Conservation (phyloP, 2,329 filamentous ascomycete species). For the Aspergillus thermomutatus region DNA sequence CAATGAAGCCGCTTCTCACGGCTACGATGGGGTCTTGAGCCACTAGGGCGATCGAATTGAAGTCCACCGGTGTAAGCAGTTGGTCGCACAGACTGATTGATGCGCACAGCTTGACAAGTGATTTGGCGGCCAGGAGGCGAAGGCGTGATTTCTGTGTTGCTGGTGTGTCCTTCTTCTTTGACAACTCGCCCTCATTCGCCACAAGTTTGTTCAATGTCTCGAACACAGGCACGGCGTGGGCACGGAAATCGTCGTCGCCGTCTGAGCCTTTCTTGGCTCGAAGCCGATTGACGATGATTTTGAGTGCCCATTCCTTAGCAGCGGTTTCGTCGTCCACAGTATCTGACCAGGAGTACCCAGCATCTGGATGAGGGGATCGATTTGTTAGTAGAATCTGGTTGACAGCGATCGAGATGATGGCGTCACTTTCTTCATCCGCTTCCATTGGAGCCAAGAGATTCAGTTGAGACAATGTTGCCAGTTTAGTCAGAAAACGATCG, state of each 20-base stretch:
- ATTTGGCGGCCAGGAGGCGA: conserved; percentile 74
- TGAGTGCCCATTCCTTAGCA: conserved; percentile 79
- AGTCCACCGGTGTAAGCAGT: conserved; percentile 67
- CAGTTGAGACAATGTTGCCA: conserved; percentile 59
- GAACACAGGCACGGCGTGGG: conserved; percentile 65
- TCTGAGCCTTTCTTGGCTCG: conserved; percentile 59
- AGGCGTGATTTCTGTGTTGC: conserved; percentile 75
- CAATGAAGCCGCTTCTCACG: conserved; percentile 75
- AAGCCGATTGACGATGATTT: conserved; percentile 80
- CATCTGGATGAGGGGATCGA: conserved; percentile 53
- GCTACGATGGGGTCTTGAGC: conserved; percentile 72
- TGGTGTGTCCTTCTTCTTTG: conserved; percentile 71
- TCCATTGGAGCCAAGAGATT: conserved; percentile 71
- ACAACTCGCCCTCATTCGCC: conserved; percentile 72
- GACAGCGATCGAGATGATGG: conserved; percentile 74
- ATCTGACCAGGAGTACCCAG: conserved; percentile 63
- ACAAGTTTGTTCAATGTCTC: conserved; percentile 76
- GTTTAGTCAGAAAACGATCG: conserved; percentile 65
- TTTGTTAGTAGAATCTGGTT: conserved; percentile 70
- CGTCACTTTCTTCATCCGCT: conserved; percentile 68
- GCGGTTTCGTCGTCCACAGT: conserved; percentile 76
- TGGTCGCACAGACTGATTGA: conserved; percentile 70
- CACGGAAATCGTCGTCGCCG: conserved; percentile 43
- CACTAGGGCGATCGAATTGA: conserved; percentile 76
- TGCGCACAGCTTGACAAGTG: conserved; percentile 79